phyloP scores from a whole-genome alignment of 257 asterid genomes.

The Echium plantagineum region DNA sequence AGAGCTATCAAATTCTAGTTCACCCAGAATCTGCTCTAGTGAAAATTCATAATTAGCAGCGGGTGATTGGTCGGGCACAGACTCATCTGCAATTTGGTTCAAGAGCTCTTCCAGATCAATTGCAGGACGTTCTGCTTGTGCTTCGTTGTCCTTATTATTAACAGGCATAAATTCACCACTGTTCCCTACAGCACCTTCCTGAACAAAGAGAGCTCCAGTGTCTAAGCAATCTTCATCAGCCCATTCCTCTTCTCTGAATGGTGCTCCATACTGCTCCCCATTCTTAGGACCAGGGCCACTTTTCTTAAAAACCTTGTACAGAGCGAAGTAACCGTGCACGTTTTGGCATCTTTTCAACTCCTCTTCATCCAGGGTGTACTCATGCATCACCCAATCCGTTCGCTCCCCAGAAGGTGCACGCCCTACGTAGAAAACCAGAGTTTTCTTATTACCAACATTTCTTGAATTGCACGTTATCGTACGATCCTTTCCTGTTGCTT shows the following conservation, averaged over 20 bases:
- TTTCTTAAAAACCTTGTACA: constrained; percentile 81
- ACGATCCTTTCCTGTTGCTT: constrained; percentile 91
- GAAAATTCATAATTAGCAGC: constrained; percentile 15
- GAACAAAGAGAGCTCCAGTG: constrained; percentile 15
- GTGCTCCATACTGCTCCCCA: constrained; percentile 96
- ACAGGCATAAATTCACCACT: constrained; percentile 15
- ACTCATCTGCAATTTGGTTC: constrained; percentile 32
- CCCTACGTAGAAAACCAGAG: constrained; percentile 76
- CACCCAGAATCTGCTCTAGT: constrained; percentile 25
- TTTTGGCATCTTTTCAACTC: constrained; percentile 55
- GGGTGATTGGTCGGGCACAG: constrained; percentile 19
- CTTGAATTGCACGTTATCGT: constrained; percentile 49
- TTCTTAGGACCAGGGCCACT: constrained; percentile 99
- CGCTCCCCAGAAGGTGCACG: constrained; percentile 88
- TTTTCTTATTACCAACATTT: constrained; percentile 75
- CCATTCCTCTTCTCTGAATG: constrained; percentile 91
- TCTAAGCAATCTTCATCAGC: constrained; percentile 31
- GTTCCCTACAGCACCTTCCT: constrained; percentile 15
- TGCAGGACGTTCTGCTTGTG: constrained; percentile 15
- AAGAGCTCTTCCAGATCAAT: constrained; percentile 49
- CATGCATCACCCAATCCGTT: constrained; percentile 99
- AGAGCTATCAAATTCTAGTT: constrained; percentile 30
- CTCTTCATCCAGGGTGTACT: constrained; percentile 70
- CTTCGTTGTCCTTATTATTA: constrained; percentile 9
- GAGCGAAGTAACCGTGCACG: constrained; percentile 56